These are phyloP conservation scores for Populus hybrid DNA, from an alignment of 441 rosid genomes.

Conservation along the genomic window DNA sequence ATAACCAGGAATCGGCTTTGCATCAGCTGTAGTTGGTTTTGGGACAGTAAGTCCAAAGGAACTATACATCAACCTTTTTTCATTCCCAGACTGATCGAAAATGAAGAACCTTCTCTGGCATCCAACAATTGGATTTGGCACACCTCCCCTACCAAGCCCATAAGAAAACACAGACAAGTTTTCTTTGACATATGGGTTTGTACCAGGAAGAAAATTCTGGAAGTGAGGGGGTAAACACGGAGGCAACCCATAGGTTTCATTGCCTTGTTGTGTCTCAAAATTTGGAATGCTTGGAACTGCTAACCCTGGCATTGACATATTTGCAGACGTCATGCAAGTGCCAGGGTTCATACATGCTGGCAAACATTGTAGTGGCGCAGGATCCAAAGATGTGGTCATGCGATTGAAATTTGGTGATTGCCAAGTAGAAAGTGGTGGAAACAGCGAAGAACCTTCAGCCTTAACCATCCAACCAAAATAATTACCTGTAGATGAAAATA, in stretches of 20 bases:
- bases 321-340: slow-evolving; percentile 28
- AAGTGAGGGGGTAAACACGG: slow-evolving; percentile 30
- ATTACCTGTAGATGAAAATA: slow-evolving; percentile 23
- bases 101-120: slow-evolving; percentile 43
- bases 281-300: slow-evolving; percentile 31
- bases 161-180: slow-evolving; percentile 28
- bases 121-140: background rate
- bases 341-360: slow-evolving; percentile 42
- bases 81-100: slow-evolving; percentile 63
- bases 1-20: slow-evolving; percentile 26
- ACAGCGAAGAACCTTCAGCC: slow-evolving; percentile 29
- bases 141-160: slow-evolving; percentile 27
- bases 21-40: slow-evolving; percentile 25
- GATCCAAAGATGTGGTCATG: slow-evolving; percentile 45
- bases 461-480: slow-evolving; percentile 44
- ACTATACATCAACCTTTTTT: slow-evolving; percentile 46
- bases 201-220: slow-evolving; percentile 29
- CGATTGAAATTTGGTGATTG: slow-evolving; percentile 36
- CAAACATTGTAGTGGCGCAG: slow-evolving; percentile 41
- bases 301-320: slow-evolving; percentile 32
- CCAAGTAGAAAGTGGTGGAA: slow-evolving; percentile 36
- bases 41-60: slow-evolving; percentile 28
- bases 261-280: slow-evolving; percentile 33
- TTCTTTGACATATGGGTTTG: slow-evolving; percentile 27
- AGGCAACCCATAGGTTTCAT: slow-evolving; percentile 35